Evolutionary conservation across 2,329 filamentous ascomycete genomes (phyloP), one percentile per base, ranked within the genome.

Genomic region (Aspergillus cejpii): DNA sequence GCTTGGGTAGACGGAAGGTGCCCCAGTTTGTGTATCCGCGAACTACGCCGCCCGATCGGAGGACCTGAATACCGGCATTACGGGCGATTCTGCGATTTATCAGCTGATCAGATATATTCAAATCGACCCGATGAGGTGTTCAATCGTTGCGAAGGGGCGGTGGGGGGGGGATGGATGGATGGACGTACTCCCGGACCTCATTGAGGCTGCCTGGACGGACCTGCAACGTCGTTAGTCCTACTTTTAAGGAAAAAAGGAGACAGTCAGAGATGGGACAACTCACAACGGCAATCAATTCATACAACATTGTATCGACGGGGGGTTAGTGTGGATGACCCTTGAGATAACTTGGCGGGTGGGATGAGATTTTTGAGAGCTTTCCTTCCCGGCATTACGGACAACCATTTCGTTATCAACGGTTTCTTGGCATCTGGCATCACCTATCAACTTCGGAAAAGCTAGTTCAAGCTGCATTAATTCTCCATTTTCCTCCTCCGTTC

Each of bases 11-110:
- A 38, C 84, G 77, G 72, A 92, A 96, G 57, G 86, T 79, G 64
- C 92, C 92, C 92, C 92, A 98, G 77, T 98, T 98, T 57, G 84
- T 84, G 63, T 94, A 78, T 64, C 89, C 89, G 58, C 92, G 89
- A 63, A 98, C 81, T 45, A 96, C 90, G 68, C 92, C 92, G 66
- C 85, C 85, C 55, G 83, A 79, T 57, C 79, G 78, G 60, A 98
- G 85, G 64, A 98, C 78, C 53, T 91, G 79, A 56, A 83, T 81
- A 58, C 91, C 91, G 53, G 88, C 81, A 43, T 87, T 87, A 61
- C 84, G 81, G 66, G 89, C 88, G 70, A 97, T 94, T 76, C 89
- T 95, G 59, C 12, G 31, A 12, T 7, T 31, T 8, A 10, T 41
- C 27, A 48, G 38, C 53, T 40, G 23, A 24, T 43, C 14, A 2